Percentiles rank a stretch among this genome's conserved stretches.
Evolutionary conservation across 2,329 filamentous ascomycete species (phyloP).

Genomic region (Tolypocladium sp.): DNA sequence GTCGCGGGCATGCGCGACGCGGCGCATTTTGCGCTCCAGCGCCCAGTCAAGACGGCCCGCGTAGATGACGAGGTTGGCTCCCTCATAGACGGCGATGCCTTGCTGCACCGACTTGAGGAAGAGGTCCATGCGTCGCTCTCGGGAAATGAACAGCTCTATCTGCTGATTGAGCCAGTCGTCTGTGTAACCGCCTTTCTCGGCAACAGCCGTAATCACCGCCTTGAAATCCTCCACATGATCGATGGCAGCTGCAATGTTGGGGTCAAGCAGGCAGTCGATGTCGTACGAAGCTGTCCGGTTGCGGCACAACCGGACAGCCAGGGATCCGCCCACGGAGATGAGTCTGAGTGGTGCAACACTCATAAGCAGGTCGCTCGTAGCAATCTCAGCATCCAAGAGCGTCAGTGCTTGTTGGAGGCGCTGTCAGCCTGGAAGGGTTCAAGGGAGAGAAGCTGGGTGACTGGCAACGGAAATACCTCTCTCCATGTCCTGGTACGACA

Average conservation of each 20-base stretch:
- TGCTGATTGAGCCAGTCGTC: slow-evolving; percentile 15
- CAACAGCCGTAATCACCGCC: slow-evolving; percentile 6
- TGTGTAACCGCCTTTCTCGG: not conserved
- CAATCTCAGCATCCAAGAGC: slow-evolving; percentile 12
- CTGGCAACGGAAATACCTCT: too few relatives aligned
- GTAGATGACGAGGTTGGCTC: slow-evolving; percentile 13
- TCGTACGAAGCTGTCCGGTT: slow-evolving; percentile 11
- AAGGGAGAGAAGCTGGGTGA: not conserved
- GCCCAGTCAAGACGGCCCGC: slow-evolving; percentile 14
- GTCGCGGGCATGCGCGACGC: slow-evolving; percentile 8
- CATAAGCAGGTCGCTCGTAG: slow-evolving; percentile 13
- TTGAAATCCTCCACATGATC: slow-evolving; percentile 11
- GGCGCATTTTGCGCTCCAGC: slow-evolving; percentile 15
- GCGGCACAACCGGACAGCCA: slow-evolving; percentile 13
- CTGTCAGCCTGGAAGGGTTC: not conserved
- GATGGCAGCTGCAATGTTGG: slow-evolving; percentile 11
- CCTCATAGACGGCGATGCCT: slow-evolving; percentile 11
- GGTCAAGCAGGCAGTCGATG: slow-evolving; percentile 16
- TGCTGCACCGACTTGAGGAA: slow-evolving; percentile 15
- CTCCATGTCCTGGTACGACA: too few relatives aligned
- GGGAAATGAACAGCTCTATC: slow-evolving; percentile 10
- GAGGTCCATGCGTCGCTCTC: slow-evolving; percentile 7
- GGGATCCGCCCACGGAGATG: slow-evolving; percentile 12
- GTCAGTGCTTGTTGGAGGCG: slow-evolving; percentile 6
- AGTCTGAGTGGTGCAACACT: slow-evolving; percentile 16